Evolutionary conservation across 371 early-diverging fungal genomes (phyloP).

Genomic region (Zancudomyces culisetae): DNA sequence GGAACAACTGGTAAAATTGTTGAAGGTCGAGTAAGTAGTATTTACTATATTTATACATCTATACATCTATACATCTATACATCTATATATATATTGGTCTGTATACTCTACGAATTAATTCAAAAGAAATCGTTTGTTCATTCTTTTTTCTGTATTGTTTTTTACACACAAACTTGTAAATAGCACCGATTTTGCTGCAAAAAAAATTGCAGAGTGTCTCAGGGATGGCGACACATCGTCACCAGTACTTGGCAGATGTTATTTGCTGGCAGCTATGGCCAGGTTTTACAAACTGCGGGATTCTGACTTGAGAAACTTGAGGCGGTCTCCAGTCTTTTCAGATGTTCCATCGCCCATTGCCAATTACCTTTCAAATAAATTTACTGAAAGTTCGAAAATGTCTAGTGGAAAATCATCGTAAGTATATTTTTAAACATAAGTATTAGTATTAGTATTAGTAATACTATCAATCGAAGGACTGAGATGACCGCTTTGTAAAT

Average conservation of each 20-base stretch:
- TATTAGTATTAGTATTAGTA: background rate
- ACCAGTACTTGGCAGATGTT: background rate
- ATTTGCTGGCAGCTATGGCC: background rate
- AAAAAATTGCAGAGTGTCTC: background rate
- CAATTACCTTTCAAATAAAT: constrained; percentile 41
- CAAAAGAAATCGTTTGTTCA: too few relatives aligned
- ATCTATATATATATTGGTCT: too few relatives aligned
- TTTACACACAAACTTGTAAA: too few relatives aligned
- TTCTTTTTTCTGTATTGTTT: too few relatives aligned
- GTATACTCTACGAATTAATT: too few relatives aligned
- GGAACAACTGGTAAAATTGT: background rate
- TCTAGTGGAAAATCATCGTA: background rate
- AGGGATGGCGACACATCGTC: background rate
- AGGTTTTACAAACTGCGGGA: background rate
- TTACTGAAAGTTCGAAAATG: constrained; percentile 28
- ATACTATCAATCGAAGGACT: too few relatives aligned
- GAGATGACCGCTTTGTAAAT: too few relatives aligned
- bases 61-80: too few relatives aligned
- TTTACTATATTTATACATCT: too few relatives aligned
- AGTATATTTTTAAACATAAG: background rate
- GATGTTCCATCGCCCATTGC: constrained; percentile 35
- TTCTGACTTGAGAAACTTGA: constrained; percentile 22
- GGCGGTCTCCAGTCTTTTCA: constrained; percentile 26
- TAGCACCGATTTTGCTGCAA: background rate
- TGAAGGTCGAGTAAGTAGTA: too few relatives aligned